Evolutionary conservation across 495 filamentous ascomycete species (phyloP), one percentile per base, ranked within the genome.

Genomic region (Talaromyces ruber): DNA sequence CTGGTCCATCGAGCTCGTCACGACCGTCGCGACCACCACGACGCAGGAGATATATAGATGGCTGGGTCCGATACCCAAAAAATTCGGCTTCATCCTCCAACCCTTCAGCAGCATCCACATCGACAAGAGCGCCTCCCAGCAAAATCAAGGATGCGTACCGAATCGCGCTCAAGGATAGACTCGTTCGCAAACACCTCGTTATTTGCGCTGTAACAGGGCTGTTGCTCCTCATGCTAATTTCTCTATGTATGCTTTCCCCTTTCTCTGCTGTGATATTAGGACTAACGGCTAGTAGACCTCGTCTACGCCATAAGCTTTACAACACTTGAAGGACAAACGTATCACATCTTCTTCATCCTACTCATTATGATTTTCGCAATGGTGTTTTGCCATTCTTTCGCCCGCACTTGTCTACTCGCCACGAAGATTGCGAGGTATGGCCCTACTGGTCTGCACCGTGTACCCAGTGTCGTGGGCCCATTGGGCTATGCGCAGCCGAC

Each of bases 311-410:
- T 90, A 47, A 83, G 84, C 21, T 74, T 81, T 59, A 82, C 68
- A 66, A 73, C 60, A 59, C 64, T 74, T n/a, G 24, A 60, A 62
- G 80, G 78, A 59, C 80, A 80, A 68, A 84, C 88, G 71, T 84
- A 91, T 65, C 88, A 91, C 60, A 82, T 92, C 53, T 75, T 92
- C 54, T 81, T 93, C 61, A 87, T 94, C 58, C 77, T 95, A 53
- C 79, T 91, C 67, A 87, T 93, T 65, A 65, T 93, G 56, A 71
- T 86, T 45, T 79, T 86, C 59, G 86, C 86, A 4, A 86, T 95
- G 66, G 81, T 93, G 71, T 93, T 93, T 76, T 88, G 84, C 65
- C 88, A 96, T 75, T 82, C 85, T 26, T 73, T 93, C 7, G 83
- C 91, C 59, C 84, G 88, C 12, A 80, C 93, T 22, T 88, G 83